Evolutionary conservation across 352 stramenopile genomes (phyloP), one percentile per base, ranked within the genome.

Genomic region (Globisporangium apiculatum): DNA sequence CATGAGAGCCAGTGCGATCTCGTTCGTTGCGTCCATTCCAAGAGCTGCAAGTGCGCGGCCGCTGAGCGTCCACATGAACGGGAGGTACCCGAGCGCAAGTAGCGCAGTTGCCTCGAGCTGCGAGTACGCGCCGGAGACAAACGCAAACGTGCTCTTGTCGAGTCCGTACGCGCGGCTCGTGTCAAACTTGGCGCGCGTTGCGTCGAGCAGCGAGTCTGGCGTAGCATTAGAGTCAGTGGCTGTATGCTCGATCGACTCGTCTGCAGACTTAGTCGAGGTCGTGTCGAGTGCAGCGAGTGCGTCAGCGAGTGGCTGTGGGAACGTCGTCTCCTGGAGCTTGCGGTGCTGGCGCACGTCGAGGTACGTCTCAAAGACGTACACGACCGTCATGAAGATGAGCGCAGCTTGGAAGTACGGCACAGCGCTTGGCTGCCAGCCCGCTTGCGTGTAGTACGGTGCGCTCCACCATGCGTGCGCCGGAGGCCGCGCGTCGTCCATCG

Each of bases 121-220:
- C 10, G 76, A 73, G 75, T 98, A 98, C 7, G 74, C 73, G 45
- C 78, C 87, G 10, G 83, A 88, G 37, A 99, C 62, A 57, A 98
- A 95, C 18, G 80, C 88, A 62, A 99, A 98, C 50, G 86, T 79
- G 67, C 96, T 98, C 78, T 98, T 99, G 72, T 98, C 96, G 11
- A 98, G 73, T 12, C 94, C 91, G 70, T 99, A 99, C 7, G 86
- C 73, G 71, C 96, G 91, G 37, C 91, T 94, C 57, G 86, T 94
- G 65, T 90, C 78, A 61, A 98, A 98, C 77, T 98, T 98, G 15
- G 65, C 76, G 58, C 87, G 64, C 10, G 96, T 93, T 43, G 96
- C 84, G 9, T 75, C 74, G 14, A 98, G 69, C 47, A 98, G 69
- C 52, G 87, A 80, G 70, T 60, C 18, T 72, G 55, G 36, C 24